Base-by-base conservation (phyloP, 805 yeast genomes). In the Candida piceae region DNA sequence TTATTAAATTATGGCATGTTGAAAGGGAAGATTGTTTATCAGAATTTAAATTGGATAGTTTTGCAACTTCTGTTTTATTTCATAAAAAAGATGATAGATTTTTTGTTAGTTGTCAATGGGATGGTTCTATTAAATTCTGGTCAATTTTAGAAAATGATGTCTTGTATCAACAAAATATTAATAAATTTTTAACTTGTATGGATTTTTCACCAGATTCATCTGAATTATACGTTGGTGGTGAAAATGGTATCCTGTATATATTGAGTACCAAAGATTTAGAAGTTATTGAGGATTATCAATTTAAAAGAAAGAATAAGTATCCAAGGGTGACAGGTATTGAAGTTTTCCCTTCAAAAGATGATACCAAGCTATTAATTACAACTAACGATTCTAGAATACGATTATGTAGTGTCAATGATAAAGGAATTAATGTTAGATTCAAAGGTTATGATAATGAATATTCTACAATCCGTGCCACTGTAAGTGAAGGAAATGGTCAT, bases 61-160 rank as follows among this genome's bases (percentile, higher is more conserved):
- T 86, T 57, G 95, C 87, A 3, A 83, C 96, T 0, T 67, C 80
- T 8, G 84, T 84, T 3, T 72, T 70, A 34, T 89, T 89, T 57
- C 95, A 85, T 52, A 94, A 93, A 1, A 64, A 64, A 1, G 97
- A 89, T 60, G 96, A 89, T 54, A 61, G 97, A 17, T 89, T 89
- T 54, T 86, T 89, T 56, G 56, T 83, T 3, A 79, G 88, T 45
- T 90, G 95, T 5, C 82, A 90, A 35, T 63, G 88, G 44, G 95
- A 87, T 51, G 80, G 82, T 40, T 67, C 73, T 16, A 69, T 85
- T 13, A 63, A 94, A 38, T 57, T 89, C n/a, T 86, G 96, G 94
- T 82, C 90, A 1, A 80, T 89, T 19, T 66, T 88, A 32, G 97
- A 89, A 39, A 67, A 70, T 25, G 72, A 72, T 31, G 79, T 83